A percentile compares a stretch with the other conserved stretches of the same genome.
phyloP scores from a whole-genome alignment of 805 yeast species.

The Candida broadrunensis region DNA sequence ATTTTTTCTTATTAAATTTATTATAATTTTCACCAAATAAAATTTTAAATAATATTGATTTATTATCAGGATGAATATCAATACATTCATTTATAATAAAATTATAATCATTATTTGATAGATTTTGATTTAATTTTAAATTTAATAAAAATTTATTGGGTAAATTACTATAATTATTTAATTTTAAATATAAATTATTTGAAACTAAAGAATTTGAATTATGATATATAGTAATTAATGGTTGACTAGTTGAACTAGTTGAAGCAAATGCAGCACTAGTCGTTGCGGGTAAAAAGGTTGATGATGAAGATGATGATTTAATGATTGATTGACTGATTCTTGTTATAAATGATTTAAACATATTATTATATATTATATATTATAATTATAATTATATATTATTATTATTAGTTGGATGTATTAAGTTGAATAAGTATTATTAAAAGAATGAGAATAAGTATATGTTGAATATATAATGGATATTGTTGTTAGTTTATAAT shows the following conservation, averaged over 20 bases:
- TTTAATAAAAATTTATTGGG: conserved; percentile 1
- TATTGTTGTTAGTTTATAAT: not conserved
- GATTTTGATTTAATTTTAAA: conserved; percentile 3
- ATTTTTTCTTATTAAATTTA: not conserved
- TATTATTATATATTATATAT: not conserved
- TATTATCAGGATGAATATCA: conserved; percentile 35
- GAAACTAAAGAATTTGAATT: conserved; percentile 23
- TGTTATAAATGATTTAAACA: not conserved
- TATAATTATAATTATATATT: not conserved
- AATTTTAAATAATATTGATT: conserved; percentile 16
- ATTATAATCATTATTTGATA: conserved; percentile 17
- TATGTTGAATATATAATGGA: not conserved
- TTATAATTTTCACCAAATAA: conserved; percentile 4
- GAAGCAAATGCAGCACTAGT: not conserved
- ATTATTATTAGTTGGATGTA: not conserved
- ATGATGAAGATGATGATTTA: not conserved
- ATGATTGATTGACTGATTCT: not conserved
- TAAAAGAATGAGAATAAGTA: too few relatives aligned
- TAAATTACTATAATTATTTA: conserved; percentile 11
- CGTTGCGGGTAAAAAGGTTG: not conserved
- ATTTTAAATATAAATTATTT: conserved; percentile 21
- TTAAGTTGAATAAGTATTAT: too few relatives aligned
- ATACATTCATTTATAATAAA: conserved; percentile 24
- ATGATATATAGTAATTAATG: conserved; percentile 22
- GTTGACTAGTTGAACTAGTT: not conserved